Base-by-base conservation (phyloP, 108 stramenopile genomes). In the Poteriospumella lacustris region DNA sequence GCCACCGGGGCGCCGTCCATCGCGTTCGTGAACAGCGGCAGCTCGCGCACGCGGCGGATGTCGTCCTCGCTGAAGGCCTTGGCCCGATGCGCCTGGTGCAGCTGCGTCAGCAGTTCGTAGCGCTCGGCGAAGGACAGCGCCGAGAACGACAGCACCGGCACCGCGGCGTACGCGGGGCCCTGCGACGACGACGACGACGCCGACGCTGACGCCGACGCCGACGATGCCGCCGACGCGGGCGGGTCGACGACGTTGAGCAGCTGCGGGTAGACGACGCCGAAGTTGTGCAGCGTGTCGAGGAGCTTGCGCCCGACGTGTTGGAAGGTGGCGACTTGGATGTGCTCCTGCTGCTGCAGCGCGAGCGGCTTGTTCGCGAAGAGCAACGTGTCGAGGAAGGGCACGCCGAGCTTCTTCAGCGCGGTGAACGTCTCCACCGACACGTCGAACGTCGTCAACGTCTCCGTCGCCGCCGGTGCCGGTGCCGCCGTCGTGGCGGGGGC, bases 21-120 rank as follows among this genome's bases (percentile, higher is more conserved):
- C 9, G 33, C 9, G 36, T 44, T 26, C 5, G 70, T 73, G 47
- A 42, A 73, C 3, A 73, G 70, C 5, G 36, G 36, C 70, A 73
- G 42, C 24, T 3, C n/a, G 5, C 36, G 26, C 5, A 73, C 24
- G 9, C 36, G 26, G 31, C 33, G 31, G 36, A 73, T 38, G 31
- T 34, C 5, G 5, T 9, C 70, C 28, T 73, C 41, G 3, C 3
- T 52, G 19, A 73, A 56, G 9, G 70, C 9, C 33, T 3, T 9
- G 9, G 28, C 19, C 3, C 70, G 43, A 56, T 73, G 36, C 5
- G 5, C 33, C 9, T 73, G 12, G 19, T 29, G 42, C 3, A 73
- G 26, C 31, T 73, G 31, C 36, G 36, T 9, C 12, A 73, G 31
- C 28, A 73, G 31, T 12, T 73, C 3, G 5, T 5, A 33, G 15